Base-by-base conservation (phyloP, 2,329 filamentous ascomycete species). In the Microcyclosporella mali region DNA sequence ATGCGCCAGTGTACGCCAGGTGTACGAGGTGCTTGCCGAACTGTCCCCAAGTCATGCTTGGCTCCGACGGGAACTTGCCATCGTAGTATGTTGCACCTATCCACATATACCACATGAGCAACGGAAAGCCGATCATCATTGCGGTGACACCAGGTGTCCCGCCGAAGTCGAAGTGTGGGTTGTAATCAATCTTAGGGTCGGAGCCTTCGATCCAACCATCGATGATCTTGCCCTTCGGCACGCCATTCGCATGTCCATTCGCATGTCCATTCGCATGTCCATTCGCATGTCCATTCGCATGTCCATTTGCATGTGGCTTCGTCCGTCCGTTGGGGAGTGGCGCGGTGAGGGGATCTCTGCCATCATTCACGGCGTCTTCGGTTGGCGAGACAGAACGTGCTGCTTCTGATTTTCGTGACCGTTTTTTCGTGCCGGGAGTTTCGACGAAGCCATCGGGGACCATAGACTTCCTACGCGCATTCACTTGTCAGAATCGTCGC, bases 101-200 rank as follows among this genome's bases (percentile, higher is more conserved):
- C 89, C 89, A 97, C 89, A 98, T 95, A 71, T 95, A 97, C 77
- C 87, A 95, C 90, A 97, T 97, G 57, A 98, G 77, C 29, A 82
- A 50, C n/a, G 92, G 92, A 68, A 97, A 98, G 34, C 84, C 80
- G 50, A 88, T 75, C 88, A 97, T 97, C 79, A 95, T 88, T 54
- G 78, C 72, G 12, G 77, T 68, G 32, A 89, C 84, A 42, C 92
- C 90, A n/a, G 76, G 63, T 2, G 86, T 82, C 45, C 92, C 92
- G 51, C 90, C 90, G 62, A 97, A 98, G 63, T 98, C 94, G 52
- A 75, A 75, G 50, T 78, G 60, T 31, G 73, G 74, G 41, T 71
- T 72, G 41, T 59, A 50, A 50, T 73, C 68, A 37, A 68, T 61
- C 40, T 61, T 66, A 40, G 65, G 64, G 49, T 68, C 64, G 41